phyloP scores from a whole-genome alignment of 1,284 basidiomycete species.

The Cryptococcus wingfieldii region DNA sequence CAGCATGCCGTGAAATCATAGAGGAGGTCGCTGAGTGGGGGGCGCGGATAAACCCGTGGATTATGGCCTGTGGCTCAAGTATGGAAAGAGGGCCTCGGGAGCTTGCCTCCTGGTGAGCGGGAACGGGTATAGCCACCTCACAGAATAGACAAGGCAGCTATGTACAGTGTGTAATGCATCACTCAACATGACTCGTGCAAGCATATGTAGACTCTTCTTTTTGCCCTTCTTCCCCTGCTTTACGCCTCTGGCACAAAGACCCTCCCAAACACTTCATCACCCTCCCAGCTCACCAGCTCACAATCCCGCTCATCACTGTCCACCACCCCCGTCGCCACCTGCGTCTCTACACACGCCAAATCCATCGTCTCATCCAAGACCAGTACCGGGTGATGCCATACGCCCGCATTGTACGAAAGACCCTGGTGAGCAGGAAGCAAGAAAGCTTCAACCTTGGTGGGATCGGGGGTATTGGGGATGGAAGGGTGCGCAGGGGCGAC shows the following conservation, averaged over 20 bases:
- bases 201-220: too few relatives aligned
- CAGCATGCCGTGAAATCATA: too few relatives aligned
- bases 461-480: constrained; percentile 67
- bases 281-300: constrained; percentile 41
- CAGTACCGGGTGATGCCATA: constrained; percentile 63
- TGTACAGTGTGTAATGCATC: too few relatives aligned
- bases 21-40: too few relatives aligned
- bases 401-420: constrained; percentile 70
- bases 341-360: constrained; percentile 48
- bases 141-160: too few relatives aligned
- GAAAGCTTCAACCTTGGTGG: constrained; percentile 60
- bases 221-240: neutral
- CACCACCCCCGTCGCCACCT: constrained; percentile 37
- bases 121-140: too few relatives aligned
- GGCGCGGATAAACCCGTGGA: too few relatives aligned
- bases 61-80: too few relatives aligned
- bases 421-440: constrained; percentile 70
- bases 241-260: constrained; percentile 28
- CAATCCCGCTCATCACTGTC: constrained; percentile 42
- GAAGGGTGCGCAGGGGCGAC: constrained; percentile 68
- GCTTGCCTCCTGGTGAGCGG: too few relatives aligned
- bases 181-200: too few relatives aligned
- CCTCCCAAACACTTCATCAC: constrained; percentile 29
- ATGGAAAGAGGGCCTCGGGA: too few relatives aligned
- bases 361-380: constrained; percentile 46